Conservation (phyloP, 2,329 filamentous ascomycete genomes). For the Epichloe scottii region DNA sequence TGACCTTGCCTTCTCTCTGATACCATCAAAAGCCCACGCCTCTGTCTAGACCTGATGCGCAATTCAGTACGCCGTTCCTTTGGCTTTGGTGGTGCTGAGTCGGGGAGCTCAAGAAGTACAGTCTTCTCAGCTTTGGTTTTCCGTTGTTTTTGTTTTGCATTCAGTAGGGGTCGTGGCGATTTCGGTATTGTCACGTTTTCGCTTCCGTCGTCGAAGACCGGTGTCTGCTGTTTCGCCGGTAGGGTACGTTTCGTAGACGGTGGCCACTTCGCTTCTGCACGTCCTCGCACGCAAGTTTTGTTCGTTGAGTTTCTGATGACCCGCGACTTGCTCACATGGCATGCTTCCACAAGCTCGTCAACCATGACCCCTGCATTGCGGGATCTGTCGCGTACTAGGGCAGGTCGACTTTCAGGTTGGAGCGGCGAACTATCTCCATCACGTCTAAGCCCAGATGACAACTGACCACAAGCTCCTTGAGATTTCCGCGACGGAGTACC, state of each 20-base stretch:
- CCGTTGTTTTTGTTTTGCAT: background rate
- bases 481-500: background rate
- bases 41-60: conserved; percentile 33
- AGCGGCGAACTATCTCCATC: background rate
- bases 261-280: background rate
- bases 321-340: background rate
- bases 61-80: conserved; percentile 29
- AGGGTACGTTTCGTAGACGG: background rate
- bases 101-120: background rate
- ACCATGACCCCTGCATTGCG: background rate
- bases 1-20: conserved; percentile 20
- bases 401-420: background rate
- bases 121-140: background rate
- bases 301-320: background rate
- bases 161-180: background rate
- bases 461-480: background rate
- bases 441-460: background rate
- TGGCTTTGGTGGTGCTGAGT: background rate
- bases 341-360: background rate
- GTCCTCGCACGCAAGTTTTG: background rate
- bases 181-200: too few species aligned
- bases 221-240: background rate
- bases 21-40: conserved; percentile 35
- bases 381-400: background rate
- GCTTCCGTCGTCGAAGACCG: background rate